phyloP scores from a whole-genome alignment of 768 basidiomycete genomes.

The Lactifluus piperatus region DNA sequence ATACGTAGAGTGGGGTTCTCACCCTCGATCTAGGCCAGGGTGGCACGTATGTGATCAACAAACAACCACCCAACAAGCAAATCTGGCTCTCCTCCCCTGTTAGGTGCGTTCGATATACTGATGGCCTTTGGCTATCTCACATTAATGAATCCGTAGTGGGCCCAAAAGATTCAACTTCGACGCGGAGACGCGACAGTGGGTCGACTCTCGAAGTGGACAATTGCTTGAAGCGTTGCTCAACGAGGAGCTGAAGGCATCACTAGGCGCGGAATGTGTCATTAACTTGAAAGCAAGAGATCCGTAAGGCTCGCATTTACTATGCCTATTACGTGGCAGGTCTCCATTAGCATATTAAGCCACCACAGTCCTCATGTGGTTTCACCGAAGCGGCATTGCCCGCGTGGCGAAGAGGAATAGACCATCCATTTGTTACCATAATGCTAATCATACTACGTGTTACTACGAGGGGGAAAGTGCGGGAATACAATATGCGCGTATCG shows the following conservation, averaged over 20 bases:
- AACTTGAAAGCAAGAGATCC: background rate
- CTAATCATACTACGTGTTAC: slow-evolving; percentile 1
- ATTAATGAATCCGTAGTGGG: slow-evolving; percentile 42
- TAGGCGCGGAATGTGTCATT: slow-evolving; percentile 27
- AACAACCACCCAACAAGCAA: slow-evolving; percentile 95
- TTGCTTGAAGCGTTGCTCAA: slow-evolving; percentile 56
- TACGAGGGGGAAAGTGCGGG: background rate
- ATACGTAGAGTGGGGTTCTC: slow-evolving; percentile 77
- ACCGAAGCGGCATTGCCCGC: background rate
- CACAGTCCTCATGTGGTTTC: background rate
- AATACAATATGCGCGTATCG: background rate
- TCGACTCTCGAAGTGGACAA: slow-evolving; percentile 62
- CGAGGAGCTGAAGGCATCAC: slow-evolving; percentile 47
- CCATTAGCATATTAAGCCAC: background rate
- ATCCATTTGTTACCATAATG: background rate
- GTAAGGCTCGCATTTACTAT: background rate
- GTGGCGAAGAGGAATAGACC: background rate
- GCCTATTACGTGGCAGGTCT: background rate
- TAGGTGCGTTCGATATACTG: slow-evolving; percentile 41
- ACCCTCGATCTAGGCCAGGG: slow-evolving; percentile 67
- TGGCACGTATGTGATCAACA: slow-evolving; percentile 93
- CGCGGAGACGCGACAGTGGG: slow-evolving; percentile 50
- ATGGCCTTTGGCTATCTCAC: background rate
- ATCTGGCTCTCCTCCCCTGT: slow-evolving; percentile 91
- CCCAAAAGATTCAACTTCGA: slow-evolving; percentile 88